Percentiles rank a stretch among this genome's conserved stretches.
These are phyloP conservation scores for Vanilla planifolia DNA, from an alignment of 106 monocot species.

Conservation along the genomic window DNA sequence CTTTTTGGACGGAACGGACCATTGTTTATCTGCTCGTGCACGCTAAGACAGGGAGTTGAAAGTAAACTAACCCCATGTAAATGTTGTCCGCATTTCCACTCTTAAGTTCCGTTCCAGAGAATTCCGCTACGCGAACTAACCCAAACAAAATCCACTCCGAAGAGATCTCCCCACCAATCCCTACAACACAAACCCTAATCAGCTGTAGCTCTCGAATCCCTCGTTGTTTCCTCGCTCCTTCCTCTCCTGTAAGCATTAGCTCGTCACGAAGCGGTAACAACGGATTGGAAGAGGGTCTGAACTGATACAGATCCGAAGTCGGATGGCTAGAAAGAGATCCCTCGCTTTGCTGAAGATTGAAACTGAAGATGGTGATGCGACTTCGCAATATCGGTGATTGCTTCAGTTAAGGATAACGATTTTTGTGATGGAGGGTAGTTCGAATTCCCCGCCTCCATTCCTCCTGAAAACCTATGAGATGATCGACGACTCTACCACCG, in stretches of 20 bases:
- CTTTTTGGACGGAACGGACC: too few species aligned
- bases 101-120: too few species aligned
- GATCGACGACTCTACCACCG: slow-evolving; percentile 42
- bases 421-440: slow-evolving; percentile 10
- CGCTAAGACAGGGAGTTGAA: too few species aligned
- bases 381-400: slow-evolving; percentile 10
- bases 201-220: not conserved
- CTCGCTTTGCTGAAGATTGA: not conserved
- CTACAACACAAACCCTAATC: slow-evolving; percentile 3
- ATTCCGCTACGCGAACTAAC: not conserved
- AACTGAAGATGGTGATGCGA: not conserved
- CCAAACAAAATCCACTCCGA: not conserved
- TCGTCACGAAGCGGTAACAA: too few species aligned
- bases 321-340: too few species aligned
- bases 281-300: too few species aligned
- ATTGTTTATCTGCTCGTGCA: too few species aligned
- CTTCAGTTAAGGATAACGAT: too few species aligned
- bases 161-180: slow-evolving; percentile 2
- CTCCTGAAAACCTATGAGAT: slow-evolving; percentile 56
- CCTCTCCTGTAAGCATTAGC: not conserved
- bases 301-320: too few species aligned
- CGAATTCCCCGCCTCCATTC: slow-evolving; percentile 45
- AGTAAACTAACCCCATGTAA: too few species aligned
- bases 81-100: too few species aligned
- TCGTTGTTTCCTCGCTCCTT: not conserved